Evolutionary conservation across 257 asterid species (phyloP).

Genomic region (Knoxia roxburghii): DNA sequence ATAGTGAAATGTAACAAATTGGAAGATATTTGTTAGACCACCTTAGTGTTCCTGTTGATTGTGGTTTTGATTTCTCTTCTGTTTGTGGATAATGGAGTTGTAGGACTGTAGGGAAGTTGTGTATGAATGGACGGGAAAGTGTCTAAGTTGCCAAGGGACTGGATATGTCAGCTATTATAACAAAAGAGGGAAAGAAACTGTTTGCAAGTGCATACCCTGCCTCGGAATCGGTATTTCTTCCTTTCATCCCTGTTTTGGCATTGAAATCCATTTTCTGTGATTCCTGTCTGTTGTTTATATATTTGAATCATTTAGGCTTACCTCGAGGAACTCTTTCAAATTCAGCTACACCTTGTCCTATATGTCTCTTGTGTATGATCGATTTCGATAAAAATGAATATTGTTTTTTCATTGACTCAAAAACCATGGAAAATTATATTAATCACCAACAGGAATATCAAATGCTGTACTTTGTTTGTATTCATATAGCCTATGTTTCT

Average conservation of each 20-base stretch:
- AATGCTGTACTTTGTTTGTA: neutral
- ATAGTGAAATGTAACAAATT: neutral
- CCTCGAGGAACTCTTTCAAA: neutral
- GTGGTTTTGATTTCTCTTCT: constrained; percentile 3
- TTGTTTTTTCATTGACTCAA: neutral
- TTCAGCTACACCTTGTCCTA: neutral
- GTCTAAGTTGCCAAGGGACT: constrained; percentile 93
- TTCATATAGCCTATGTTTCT: neutral
- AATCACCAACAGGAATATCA: too few relatives aligned
- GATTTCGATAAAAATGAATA: neutral
- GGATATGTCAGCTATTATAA: constrained; percentile 79
- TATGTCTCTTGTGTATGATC: neutral
- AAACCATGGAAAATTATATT: neutral
- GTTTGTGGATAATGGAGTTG: neutral
- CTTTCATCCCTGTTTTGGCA: constrained; percentile 1
- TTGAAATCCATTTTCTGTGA: neutral
- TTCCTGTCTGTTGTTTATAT: neutral
- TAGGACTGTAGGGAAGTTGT: constrained; percentile 87
- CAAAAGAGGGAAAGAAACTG: constrained; percentile 77
- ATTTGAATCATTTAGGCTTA: neutral
- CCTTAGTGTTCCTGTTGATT: neutral
- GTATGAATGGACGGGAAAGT: constrained; percentile 95
- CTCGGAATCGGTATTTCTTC: constrained; percentile 61
- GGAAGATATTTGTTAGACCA: neutral
- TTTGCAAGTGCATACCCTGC: constrained; percentile 96